Evolutionary conservation across 805 yeast species (phyloP), one percentile per base, ranked within the genome.

Genomic region (Candida suzukii): DNA sequence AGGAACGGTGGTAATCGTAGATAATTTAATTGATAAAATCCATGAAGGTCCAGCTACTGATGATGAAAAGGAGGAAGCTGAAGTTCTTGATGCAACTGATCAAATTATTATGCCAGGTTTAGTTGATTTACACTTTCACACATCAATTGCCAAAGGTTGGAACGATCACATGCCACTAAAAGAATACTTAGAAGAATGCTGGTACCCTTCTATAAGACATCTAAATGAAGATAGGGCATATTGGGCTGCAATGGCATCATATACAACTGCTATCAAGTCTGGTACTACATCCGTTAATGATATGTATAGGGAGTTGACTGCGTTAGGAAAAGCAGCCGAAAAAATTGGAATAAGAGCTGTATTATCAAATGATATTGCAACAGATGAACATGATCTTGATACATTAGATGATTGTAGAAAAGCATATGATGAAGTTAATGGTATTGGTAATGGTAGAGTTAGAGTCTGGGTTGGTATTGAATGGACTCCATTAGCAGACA

Each of bases 91-190:
- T 11, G 32, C 32, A 5, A 40, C 43, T 5, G 43, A 40, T 24
- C 37, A 40, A 26, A 38, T 40, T 17, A 21, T 40, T 10, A 40
- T 40, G 43, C 43, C 43, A 3, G 43, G 43, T 19, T 25, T 40
- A 8, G 43, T 40, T 8, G 43, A 40, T 27, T 20, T 40, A 38
- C 43, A 40, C 27, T 40, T 40, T 26, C 43, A 40, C 19, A 21
- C 34, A 14, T 40, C 43, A 12, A 28, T 40, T 21, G 40, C 40
- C 9, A 32, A 37, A 8, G 45, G 42, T 12, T 42, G 41, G 40
- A 39, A 42, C 24, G 45, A 42, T 25, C 37, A 31, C 24, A 42
- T 39, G 35, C 45, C 45, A 9, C 21, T 42, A 26, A 42, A 42
- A 19, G 41, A 42, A 26, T 42, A 39, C 19, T 35, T 40, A 17